Evolutionary conservation across 2,329 filamentous ascomycete genomes (phyloP).

Genomic region (Colletotrichum tropicicola): DNA sequence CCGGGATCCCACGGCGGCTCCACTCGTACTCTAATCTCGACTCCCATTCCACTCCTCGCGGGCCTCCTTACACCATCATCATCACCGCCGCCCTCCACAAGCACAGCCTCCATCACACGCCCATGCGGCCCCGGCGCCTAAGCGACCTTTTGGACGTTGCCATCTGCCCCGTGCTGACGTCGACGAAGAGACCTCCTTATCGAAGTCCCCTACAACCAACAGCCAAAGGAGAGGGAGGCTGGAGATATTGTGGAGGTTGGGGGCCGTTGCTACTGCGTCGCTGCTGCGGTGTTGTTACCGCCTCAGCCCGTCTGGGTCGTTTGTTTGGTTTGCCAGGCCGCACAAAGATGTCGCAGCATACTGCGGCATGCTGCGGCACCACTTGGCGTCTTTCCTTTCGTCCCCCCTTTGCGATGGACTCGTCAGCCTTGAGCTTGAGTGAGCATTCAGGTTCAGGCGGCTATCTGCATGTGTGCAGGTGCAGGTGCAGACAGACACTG

Average conservation of each 20-base stretch:
- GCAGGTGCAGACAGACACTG: no score
- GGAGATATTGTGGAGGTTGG: not conserved
- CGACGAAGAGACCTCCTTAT: not conserved
- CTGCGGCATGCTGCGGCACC: not conserved
- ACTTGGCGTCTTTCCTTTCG: not conserved
- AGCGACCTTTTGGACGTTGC: not conserved
- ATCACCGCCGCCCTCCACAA: no score
- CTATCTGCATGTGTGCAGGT: not conserved
- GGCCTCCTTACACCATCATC: not conserved
- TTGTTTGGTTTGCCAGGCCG: not conserved
- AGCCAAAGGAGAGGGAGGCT: not conserved
- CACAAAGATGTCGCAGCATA: not conserved
- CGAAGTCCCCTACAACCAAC: not conserved
- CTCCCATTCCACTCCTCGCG: constrained; percentile 1
- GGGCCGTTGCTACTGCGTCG: not conserved
- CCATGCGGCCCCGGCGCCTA: constrained; percentile 14
- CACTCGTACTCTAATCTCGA: constrained; percentile 9
- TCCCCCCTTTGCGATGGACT: not conserved
- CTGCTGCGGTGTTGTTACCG: no score
- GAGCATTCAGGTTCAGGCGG: not conserved
- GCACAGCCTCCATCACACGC: constrained; percentile 1
- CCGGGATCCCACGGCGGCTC: constrained; percentile 1
- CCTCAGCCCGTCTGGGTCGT: no score
- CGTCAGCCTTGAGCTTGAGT: constrained; percentile 14
- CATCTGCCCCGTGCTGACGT: not conserved